Evolutionary conservation across 371 early-diverging fungal species (phyloP).

Genomic region (Blakeslea trispora): DNA sequence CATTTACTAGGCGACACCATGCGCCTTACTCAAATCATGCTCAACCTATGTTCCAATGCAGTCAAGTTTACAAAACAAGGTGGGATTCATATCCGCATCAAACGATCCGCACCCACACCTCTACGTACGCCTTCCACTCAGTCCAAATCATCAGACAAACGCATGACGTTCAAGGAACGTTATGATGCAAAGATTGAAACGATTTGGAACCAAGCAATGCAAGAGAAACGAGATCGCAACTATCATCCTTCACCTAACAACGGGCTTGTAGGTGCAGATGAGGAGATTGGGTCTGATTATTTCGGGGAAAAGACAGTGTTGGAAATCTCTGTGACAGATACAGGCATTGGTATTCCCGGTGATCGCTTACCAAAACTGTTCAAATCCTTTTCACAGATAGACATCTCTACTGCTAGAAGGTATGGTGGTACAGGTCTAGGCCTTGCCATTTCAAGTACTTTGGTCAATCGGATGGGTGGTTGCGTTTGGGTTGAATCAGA

Average conservation of each 20-base stretch:
- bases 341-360: constrained; percentile 63
- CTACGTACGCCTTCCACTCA: constrained; percentile 27
- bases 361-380: constrained; percentile 59
- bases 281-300: constrained; percentile 19
- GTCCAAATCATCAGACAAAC: constrained; percentile 24
- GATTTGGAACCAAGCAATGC: constrained; percentile 30
- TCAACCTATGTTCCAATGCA: constrained; percentile 63
- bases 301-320: constrained; percentile 48
- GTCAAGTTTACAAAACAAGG: constrained; percentile 58
- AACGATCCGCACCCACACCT: constrained; percentile 36
- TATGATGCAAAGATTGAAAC: constrained; percentile 60
- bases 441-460: constrained; percentile 57
- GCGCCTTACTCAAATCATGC: constrained; percentile 57
- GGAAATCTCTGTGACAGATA: constrained; percentile 61
- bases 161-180: constrained; percentile 57
- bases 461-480: constrained; percentile 64
- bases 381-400: constrained; percentile 62
- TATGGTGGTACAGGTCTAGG: constrained; percentile 64
- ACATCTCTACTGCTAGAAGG: constrained; percentile 58
- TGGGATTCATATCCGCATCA: constrained; percentile 42
- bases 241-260: neutral
- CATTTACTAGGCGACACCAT: constrained; percentile 61
- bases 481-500: constrained; percentile 66
- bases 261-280: constrained; percentile 8
- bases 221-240: constrained; percentile 17